Base-by-base conservation (phyloP, 306 rosid genomes). In the Dryas alaskensis region DNA sequence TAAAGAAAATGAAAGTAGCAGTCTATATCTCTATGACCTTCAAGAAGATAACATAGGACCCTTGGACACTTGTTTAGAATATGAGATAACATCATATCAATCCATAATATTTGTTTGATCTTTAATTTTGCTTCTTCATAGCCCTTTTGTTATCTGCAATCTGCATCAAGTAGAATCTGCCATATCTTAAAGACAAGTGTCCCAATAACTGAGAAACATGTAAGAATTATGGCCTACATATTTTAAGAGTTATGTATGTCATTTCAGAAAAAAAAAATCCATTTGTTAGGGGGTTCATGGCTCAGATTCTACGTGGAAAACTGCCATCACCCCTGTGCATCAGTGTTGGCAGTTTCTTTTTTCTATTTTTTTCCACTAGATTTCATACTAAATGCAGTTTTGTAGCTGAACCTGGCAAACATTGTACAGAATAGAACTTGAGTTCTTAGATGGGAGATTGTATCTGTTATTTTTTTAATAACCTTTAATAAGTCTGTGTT, bases 381-480 rank as follows among this genome's bases (percentile, higher is more conserved):
- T 51, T 11, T 13, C n/a, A 12, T 47, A 49, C 5, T 42, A 13
- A 45, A 37, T 59, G 78, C 65, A 17, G 61, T 64, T 17, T 27
- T 12, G 14, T 74, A 43, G 78, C 37, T 44, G 68, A 43, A 48
- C 17, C 49, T 64, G 64, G 64, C n/a, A 16, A 66, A 58, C 4
- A n/a, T 44, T 37, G 44, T 44, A 6, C 19, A 70, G 1, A 11
- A 4, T 4, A 31, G 44, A 60, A 60, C 10, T 14, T 31, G 1
- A 11, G 19, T 60, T 10, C 3, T 31, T 37, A 60, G 65, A 31
- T 0, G 5, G 2, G 8, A 13, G 59, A 6, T 8, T 6, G 6
- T 17, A 31, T 60, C 19, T 2, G n/a, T 60, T 48, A 48, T 45
- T 4, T 37, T 37, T 58, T 48, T 6, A 11, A 31, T 60, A 4